Base-by-base conservation (phyloP, 768 basidiomycete genomes). In the Hericium rajendrae region DNA sequence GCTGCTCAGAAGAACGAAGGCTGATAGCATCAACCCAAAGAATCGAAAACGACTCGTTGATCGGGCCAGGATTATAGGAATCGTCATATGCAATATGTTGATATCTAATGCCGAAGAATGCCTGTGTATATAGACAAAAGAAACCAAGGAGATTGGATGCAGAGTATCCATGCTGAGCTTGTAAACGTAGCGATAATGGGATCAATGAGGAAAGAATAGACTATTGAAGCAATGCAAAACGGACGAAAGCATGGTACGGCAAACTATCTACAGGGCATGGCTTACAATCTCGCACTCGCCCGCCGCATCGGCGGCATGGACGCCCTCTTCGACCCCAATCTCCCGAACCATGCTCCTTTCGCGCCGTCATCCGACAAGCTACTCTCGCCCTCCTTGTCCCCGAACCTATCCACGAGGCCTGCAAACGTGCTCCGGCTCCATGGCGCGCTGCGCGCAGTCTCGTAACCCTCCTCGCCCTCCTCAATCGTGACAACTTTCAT, bases 401-500 rank as follows among this genome's bases (percentile, higher is more conserved):
- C 41, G 8, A 18, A 18, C 41, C 15, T 43, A 1, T 15, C 16
- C 18, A n/a, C 43, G 43, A 20, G 43, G n/a, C 9, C 13, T 5
- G 13, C 43, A 11, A 46, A 46, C 43, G 15, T 10, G 11, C 43
- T 46, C 43, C 43, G 12, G n/a, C 43, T 38, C 38, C 53, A 53
- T 0, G n/a, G 15, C 2, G 56, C 64, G 38, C 55, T 66, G 13
- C 24, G 54, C 52, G 63, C 63, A 2, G 56, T 41, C 37, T 62
- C 76, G 61, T 79, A 80, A 2, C 78, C 78, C 0, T 70, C 69
- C 63, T 81, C 79, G 16, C 77, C 78, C 55, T 78, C 74, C 76
- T 16, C 18, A 2, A 16, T 18, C 16, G 80, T 80, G 41, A 82
- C 63, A 55, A 82, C 79, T 64, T 76, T 76, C 72, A 75, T 77